Percentiles rank a stretch among this genome's conserved stretches.
Conservation (phyloP, 176 grass and related monocot species). For the Areca catechu region DNA sequence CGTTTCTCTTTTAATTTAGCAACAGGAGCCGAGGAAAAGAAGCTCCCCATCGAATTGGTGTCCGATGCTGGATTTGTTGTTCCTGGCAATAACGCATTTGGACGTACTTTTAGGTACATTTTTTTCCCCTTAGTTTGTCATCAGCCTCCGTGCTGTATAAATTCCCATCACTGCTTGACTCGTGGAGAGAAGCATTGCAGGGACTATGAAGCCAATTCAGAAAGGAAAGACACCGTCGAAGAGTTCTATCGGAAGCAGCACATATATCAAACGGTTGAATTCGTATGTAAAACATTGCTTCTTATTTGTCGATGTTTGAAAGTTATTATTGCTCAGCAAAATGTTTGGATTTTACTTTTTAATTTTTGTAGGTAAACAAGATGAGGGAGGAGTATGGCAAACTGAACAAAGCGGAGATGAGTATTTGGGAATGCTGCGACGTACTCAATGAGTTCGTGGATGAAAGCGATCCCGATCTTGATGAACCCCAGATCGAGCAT, state of each 20-base stretch:
- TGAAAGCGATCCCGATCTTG: slow-evolving; percentile 93
- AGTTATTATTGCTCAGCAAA: too few species aligned
- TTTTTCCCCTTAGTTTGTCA: neutral
- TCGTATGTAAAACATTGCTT: slow-evolving; percentile 20
- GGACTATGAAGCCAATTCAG: slow-evolving; percentile 60
- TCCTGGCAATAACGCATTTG: slow-evolving; percentile 75
- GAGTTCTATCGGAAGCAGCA: slow-evolving; percentile 75
- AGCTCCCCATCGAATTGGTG: slow-evolving; percentile 33
- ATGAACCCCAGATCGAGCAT: slow-evolving; percentile 98
- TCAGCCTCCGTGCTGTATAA: neutral
- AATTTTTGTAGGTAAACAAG: slow-evolving; percentile 30
- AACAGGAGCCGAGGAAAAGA: slow-evolving; percentile 35
- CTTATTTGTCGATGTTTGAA: too few species aligned
- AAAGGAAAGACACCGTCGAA: slow-evolving; percentile 69
- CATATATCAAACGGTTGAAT: slow-evolving; percentile 52
- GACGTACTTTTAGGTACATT: slow-evolving; percentile 58
- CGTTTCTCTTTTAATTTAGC: neutral
- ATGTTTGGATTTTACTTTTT: neutral
- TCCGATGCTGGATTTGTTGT: slow-evolving; percentile 61
- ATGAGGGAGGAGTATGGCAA: slow-evolving; percentile 51
- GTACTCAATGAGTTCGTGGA: slow-evolving; percentile 77
- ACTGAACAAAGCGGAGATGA: slow-evolving; percentile 68
- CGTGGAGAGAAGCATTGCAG: slow-evolving; percentile 21
- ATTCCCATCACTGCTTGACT: too few species aligned
- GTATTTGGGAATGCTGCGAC: slow-evolving; percentile 82